Base-by-base conservation (phyloP, 805 yeast genomes). In the Barnettozyma salicaria region DNA sequence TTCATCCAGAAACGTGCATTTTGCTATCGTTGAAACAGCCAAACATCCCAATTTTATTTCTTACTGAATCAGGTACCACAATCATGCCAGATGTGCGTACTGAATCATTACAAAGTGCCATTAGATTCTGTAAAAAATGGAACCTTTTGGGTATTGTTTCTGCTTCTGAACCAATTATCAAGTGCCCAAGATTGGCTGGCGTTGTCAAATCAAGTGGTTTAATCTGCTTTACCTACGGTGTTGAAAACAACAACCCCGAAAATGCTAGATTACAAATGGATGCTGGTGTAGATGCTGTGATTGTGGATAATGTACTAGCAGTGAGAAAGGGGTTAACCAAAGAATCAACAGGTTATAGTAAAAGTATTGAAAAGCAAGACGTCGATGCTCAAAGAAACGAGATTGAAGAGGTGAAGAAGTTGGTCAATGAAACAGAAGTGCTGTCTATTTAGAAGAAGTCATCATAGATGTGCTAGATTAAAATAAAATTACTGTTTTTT, bases 211-310 rank as follows among this genome's bases (percentile, higher is more conserved):
- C 87, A 12, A 76, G 83, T 34, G 97, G 97, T 0, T 69, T 90
- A 45, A 96, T 89, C 10, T 89, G 96, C 60, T 90, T 90, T 39
- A 85, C 96, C 0, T 90, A 90, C 51, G 97, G 97, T 20, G 70
- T 74, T 1, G 70, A 73, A 55, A 90, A 90, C 58, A 90, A 90
- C 52, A 78, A 76, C 24, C 96, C 97, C 0, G 87, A 76, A 40
- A 78, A 78, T 43, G 88, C 95, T 20, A 78, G 77, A 48, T 65
- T 83, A 40, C 96, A 90, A 60, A 80, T 90, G 80, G 78, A 76
- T 45, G 89, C 94, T 4, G 97, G 97, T 7, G 96, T 90, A 10
- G 97, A 90, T 67, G 98, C 98, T 0, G 97, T 90, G n/a, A 90
- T 90, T 61, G 97, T 86, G 4, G 97, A 90, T 60, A 80, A 86